Conservation (phyloP, 352 stramenopile species). For the Phytopythium boreale region DNA sequence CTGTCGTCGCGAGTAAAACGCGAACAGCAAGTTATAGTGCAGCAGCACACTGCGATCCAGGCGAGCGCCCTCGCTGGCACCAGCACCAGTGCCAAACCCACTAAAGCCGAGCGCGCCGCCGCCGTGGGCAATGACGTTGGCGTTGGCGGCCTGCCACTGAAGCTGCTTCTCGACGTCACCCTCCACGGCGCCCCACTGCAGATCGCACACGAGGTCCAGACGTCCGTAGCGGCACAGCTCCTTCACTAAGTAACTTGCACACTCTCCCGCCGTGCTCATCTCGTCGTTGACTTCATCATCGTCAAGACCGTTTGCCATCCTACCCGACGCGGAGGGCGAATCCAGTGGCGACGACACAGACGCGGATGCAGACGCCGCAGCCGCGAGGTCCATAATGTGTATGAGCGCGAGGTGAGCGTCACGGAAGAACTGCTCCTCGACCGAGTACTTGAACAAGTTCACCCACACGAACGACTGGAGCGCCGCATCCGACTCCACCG, state of each 20-base stretch:
- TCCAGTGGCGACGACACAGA: constrained; percentile 8
- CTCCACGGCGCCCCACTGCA: constrained; percentile 65
- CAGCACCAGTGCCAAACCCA: constrained; percentile 1
- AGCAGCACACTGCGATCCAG: constrained; percentile 46
- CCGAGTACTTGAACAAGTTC: constrained; percentile 81
- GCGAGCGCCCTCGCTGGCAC: background rate
- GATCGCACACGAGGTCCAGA: constrained; percentile 65
- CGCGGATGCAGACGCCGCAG: background rate
- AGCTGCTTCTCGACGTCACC: constrained; percentile 66
- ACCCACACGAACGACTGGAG: constrained; percentile 80
- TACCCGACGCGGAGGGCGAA: constrained; percentile 5
- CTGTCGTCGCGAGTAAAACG: constrained; percentile 62
- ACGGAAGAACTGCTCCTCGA: constrained; percentile 56
- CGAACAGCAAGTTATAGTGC: constrained; percentile 70
- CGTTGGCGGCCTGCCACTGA: constrained; percentile 70
- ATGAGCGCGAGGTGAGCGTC: constrained; percentile 75
- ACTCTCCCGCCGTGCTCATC: constrained; percentile 53
- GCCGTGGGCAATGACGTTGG: constrained; percentile 35
- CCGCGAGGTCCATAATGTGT: constrained; percentile 49
- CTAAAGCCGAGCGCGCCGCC: constrained; percentile 11
- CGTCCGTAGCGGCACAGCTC: constrained; percentile 64
- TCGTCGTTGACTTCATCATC: constrained; percentile 7
- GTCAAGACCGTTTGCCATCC: constrained; percentile 2
- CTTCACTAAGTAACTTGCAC: constrained; percentile 71
- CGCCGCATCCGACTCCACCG: constrained; percentile 25